phyloP scores from a whole-genome alignment of 768 basidiomycete genomes.

The Cytidiella melzeri region DNA sequence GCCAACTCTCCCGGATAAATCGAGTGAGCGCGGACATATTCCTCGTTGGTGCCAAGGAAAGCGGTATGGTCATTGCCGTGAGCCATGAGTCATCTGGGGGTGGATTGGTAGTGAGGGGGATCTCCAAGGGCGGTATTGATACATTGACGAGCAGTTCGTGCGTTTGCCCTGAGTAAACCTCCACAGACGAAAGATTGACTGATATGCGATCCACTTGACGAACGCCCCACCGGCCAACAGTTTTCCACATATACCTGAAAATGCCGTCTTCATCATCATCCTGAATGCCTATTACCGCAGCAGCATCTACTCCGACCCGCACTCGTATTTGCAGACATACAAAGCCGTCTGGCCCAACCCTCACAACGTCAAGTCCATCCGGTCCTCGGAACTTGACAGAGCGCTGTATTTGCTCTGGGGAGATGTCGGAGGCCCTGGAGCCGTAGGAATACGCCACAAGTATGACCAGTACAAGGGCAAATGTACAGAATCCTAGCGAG shows the following conservation, averaged over 20 bases:
- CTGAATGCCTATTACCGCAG: constrained; percentile 50
- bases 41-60: constrained; percentile 48
- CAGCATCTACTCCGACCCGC: constrained; percentile 63
- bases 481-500: constrained; percentile 45
- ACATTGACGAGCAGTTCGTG: constrained; percentile 38
- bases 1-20: constrained; percentile 58
- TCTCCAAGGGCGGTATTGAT: constrained; percentile 40
- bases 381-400: constrained; percentile 56
- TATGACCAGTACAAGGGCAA: constrained; percentile 37
- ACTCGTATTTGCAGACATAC: constrained; percentile 55
- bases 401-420: constrained; percentile 50
- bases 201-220: constrained; percentile 49
- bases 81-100: constrained; percentile 53
- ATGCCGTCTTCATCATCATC: constrained; percentile 38
- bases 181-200: constrained; percentile 45
- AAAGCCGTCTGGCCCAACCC: constrained; percentile 50
- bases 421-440: constrained; percentile 43
- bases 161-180: constrained; percentile 40
- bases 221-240: constrained; percentile 64
- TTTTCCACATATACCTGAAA: constrained; percentile 51
- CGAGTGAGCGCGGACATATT: constrained; percentile 41
- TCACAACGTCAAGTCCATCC: constrained; percentile 54
- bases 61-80: constrained; percentile 42
- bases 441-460: constrained; percentile 65
- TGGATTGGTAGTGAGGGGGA: constrained; percentile 51